Evolutionary conservation across 2,329 filamentous ascomycete species (phyloP).

Genomic region (Pseudogymnoascus sp.): DNA sequence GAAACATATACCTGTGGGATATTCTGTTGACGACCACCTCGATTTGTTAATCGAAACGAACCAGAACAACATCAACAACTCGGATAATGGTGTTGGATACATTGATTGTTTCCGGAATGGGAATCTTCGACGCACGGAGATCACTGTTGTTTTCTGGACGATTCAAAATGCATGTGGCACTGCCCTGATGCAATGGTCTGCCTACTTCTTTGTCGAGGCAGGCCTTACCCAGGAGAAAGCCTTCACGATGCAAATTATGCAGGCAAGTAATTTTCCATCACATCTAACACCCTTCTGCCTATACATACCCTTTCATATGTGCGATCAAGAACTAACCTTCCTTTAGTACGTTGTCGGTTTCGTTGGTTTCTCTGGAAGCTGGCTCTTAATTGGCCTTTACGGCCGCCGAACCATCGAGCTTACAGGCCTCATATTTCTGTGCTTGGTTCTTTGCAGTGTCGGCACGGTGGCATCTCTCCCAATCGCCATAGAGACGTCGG

Average conservation of each 20-base stretch:
- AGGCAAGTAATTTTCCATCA: neutral
- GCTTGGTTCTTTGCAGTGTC: conserved; percentile 38
- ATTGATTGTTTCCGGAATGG: conserved; percentile 42
- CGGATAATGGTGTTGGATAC: conserved; percentile 47
- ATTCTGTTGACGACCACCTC: conserved; percentile 26
- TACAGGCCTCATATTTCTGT: conserved; percentile 12
- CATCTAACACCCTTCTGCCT: neutral
- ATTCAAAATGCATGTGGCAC: conserved; percentile 57
- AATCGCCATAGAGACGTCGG: conserved; percentile 35
- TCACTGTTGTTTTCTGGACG: conserved; percentile 50
- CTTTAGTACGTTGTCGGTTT: conserved; percentile 18
- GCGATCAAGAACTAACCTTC: neutral
- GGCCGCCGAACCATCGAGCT: conserved; percentile 14
- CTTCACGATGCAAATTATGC: conserved; percentile 43
- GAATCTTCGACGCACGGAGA: conserved; percentile 45
- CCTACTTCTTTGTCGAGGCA: conserved; percentile 51
- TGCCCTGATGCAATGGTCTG: conserved; percentile 56
- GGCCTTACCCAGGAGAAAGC: conserved; percentile 40
- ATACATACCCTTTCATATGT: neutral
- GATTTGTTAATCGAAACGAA: conserved; percentile 50
- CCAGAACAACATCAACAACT: conserved; percentile 41
- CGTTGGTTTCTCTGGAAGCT: conserved; percentile 38
- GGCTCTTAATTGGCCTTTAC: conserved; percentile 39
- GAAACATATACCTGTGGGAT: conserved; percentile 22
- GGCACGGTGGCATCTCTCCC: conserved; percentile 39